Evolutionary conservation across 768 basidiomycete genomes (phyloP).

Genomic region (Stropharia rugosoannulata): DNA sequence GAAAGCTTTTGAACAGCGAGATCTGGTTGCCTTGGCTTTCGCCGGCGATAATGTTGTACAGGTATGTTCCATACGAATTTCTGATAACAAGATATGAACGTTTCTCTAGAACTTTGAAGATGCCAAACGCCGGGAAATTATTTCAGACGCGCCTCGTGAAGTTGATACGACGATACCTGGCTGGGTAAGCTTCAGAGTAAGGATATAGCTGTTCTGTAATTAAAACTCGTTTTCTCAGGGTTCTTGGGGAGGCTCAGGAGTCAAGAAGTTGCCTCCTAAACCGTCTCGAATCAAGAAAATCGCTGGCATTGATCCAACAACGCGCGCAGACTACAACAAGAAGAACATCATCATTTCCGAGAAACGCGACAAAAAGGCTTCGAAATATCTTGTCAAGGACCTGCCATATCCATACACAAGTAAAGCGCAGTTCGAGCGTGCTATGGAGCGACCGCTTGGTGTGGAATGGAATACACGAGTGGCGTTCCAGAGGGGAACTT

Average conservation of each 20-base stretch:
- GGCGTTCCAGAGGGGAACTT: slow-evolving; percentile 78
- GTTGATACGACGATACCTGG: slow-evolving; percentile 91
- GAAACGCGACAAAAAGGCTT: slow-evolving; percentile 90
- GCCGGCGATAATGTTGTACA: slow-evolving; percentile 96
- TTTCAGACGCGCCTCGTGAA: slow-evolving; percentile 82
- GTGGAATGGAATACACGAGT: slow-evolving; percentile 92
- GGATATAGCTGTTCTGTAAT: not conserved
- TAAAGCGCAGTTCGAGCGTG: slow-evolving; percentile 87
- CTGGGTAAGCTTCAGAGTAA: slow-evolving; percentile 67
- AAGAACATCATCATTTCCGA: slow-evolving; percentile 94
- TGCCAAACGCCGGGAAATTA: slow-evolving; percentile 78
- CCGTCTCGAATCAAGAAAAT: slow-evolving; percentile 78
- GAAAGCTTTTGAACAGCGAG: slow-evolving; percentile 84
- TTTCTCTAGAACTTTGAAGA: slow-evolving; percentile 75
- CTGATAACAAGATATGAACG: slow-evolving; percentile 1
- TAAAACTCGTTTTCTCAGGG: slow-evolving; percentile 51
- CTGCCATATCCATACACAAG: slow-evolving; percentile 94
- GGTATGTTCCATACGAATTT: slow-evolving; percentile 39
- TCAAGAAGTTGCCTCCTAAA: slow-evolving; percentile 57
- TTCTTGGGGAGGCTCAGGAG: slow-evolving; percentile 86
- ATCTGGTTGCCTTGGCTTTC: slow-evolving; percentile 92
- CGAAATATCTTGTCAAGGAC: slow-evolving; percentile 87
- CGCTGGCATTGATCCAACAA: slow-evolving; percentile 74
- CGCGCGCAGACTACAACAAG: slow-evolving; percentile 83
- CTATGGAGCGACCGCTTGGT: slow-evolving; percentile 79